Percentiles rank a stretch among this genome's conserved stretches.
These are phyloP conservation scores for Diaporthe vexans DNA, from an alignment of 2,329 filamentous ascomycete species.

Conservation along the genomic window DNA sequence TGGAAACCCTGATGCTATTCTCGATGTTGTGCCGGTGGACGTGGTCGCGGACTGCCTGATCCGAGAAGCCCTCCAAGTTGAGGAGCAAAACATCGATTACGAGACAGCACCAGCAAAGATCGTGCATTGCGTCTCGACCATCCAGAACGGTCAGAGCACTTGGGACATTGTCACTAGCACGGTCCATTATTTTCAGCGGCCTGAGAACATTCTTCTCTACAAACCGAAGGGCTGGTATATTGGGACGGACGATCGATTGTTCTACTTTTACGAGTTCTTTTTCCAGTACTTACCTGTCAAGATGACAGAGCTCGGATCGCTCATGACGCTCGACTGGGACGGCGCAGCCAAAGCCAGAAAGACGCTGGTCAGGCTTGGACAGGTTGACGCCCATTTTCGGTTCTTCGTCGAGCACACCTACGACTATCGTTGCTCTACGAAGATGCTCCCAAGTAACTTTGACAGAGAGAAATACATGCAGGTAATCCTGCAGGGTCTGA, in stretches of 20 bases:
- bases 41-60: slow-evolving; percentile 40
- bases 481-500: slow-evolving; percentile 33
- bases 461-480: slow-evolving; percentile 32
- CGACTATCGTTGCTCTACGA: slow-evolving; percentile 33
- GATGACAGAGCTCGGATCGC: slow-evolving; percentile 29
- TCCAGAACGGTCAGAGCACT: slow-evolving; percentile 32
- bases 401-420: slow-evolving; percentile 40
- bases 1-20: slow-evolving; percentile 30
- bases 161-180: slow-evolving; percentile 33
- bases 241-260: slow-evolving; percentile 36
- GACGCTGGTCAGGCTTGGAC: slow-evolving; percentile 29
- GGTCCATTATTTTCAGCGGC: slow-evolving; percentile 31
- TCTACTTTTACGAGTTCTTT: slow-evolving; percentile 40
- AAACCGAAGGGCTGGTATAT: slow-evolving; percentile 40
- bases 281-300: slow-evolving; percentile 40
- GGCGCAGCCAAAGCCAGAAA: slow-evolving; percentile 37
- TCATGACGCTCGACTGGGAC: slow-evolving; percentile 38
- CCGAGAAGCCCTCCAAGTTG: slow-evolving; percentile 25
- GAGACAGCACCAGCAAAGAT: slow-evolving; percentile 31
- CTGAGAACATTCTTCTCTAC: slow-evolving; percentile 38
- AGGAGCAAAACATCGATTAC: slow-evolving; percentile 17
- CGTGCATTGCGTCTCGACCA: slow-evolving; percentile 38
- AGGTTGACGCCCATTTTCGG: slow-evolving; percentile 40
- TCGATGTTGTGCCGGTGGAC: slow-evolving; percentile 42
- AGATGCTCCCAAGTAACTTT: slow-evolving; percentile 23